Conservation (phyloP, 2,329 filamentous ascomycete genomes). For the Westerdykella sp. region DNA sequence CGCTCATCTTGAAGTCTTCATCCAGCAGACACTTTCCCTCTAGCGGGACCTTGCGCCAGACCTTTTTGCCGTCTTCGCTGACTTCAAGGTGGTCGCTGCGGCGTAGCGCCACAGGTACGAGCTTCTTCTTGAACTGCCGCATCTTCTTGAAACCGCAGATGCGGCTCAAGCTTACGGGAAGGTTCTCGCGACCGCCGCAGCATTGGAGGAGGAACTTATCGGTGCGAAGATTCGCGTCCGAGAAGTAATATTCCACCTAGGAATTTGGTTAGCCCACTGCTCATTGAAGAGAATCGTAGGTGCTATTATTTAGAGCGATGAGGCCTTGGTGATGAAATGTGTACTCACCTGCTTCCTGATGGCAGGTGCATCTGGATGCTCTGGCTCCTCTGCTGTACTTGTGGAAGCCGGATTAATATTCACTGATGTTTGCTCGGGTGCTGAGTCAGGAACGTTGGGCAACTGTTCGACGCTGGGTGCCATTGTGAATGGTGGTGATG, state of each 20-base stretch:
- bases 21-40: constrained; percentile 26
- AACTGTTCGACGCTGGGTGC: no score
- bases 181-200: constrained; percentile 38
- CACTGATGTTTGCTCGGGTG: no score
- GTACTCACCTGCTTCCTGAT: neutral
- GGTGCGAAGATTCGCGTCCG: constrained; percentile 41
- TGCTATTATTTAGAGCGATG: neutral
- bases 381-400: neutral
- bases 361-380: neutral
- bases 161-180: constrained; percentile 39
- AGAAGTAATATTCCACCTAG: constrained; percentile 48
- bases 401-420: no score
- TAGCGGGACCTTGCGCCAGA: constrained; percentile 41
- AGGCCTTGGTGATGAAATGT: no score
- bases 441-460: no score
- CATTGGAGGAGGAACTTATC: constrained; percentile 41
- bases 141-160: constrained; percentile 44
- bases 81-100: constrained; percentile 40
- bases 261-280: constrained; percentile 2
- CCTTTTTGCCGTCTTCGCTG: constrained; percentile 36
- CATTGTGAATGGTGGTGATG: no score
- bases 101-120: constrained; percentile 39
- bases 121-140: constrained; percentile 37
- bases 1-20: constrained; percentile 12
- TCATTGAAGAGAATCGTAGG: neutral